These are phyloP conservation scores for Erysimum cheiranthoides DNA, from an alignment of 345 rosid genomes.

Conservation along the genomic window DNA sequence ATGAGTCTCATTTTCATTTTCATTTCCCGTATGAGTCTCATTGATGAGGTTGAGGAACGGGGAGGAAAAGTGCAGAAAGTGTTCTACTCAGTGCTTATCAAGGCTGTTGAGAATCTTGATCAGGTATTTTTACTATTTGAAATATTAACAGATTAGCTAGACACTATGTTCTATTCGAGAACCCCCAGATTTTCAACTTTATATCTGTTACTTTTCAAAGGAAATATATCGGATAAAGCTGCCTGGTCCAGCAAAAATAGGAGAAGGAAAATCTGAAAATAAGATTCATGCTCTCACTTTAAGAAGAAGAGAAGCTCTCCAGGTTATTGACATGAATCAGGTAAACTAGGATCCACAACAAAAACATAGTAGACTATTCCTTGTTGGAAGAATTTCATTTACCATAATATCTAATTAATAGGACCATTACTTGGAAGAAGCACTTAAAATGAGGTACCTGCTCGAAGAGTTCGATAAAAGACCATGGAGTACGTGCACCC, in stretches of 20 bases:
- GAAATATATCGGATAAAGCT: constrained; percentile 93
- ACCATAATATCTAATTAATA: constrained; percentile 40
- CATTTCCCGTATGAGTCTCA: constrained; percentile 41
- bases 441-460: constrained; percentile 95
- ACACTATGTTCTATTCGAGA: neutral
- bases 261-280: constrained; percentile 98
- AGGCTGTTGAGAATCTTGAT: constrained; percentile 88
- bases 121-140: constrained; percentile 62
- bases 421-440: constrained; percentile 99
- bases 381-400: constrained; percentile 32
- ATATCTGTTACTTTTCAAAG: constrained; percentile 46
- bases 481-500: constrained; percentile 94
- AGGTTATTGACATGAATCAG: constrained; percentile 98
- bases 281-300: constrained; percentile 93
- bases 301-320: constrained; percentile 98
- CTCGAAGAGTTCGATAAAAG: constrained; percentile 94
- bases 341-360: constrained; percentile 44
- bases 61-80: constrained; percentile 74
- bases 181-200: constrained; percentile 8
- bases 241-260: constrained; percentile 88
- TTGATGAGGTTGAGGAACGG: constrained; percentile 95
- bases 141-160: constrained; percentile 19
- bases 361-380: neutral
- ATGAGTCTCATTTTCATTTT: constrained; percentile 31
- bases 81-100: constrained; percentile 87